Conservation (phyloP, 768 basidiomycete genomes). For the Suillus subluteus region DNA sequence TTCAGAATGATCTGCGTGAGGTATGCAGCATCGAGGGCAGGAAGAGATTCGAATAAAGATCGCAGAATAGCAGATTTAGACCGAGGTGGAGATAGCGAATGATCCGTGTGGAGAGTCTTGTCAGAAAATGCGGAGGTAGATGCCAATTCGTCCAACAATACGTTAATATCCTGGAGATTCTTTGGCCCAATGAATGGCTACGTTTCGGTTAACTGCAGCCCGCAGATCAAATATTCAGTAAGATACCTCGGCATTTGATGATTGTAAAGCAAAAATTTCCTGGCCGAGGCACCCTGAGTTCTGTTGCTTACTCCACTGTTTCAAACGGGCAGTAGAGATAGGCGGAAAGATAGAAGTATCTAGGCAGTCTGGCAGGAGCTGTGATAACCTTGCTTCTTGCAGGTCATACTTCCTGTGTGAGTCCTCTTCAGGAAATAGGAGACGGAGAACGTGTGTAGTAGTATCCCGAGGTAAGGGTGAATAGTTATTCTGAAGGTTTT, state of each 20-base stretch:
- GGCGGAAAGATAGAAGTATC: slow-evolving; percentile 39
- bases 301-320: slow-evolving; percentile 44
- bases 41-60: slow-evolving; percentile 60
- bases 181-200: slow-evolving; percentile 29
- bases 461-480: slow-evolving; percentile 55
- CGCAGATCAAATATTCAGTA: neutral
- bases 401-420: slow-evolving; percentile 68
- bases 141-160: slow-evolving; percentile 76
- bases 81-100: slow-evolving; percentile 37
- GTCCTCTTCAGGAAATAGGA: slow-evolving; percentile 89
- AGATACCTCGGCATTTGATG: slow-evolving; percentile 40
- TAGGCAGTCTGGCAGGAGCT: slow-evolving; percentile 52
- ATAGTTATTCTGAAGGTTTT: slow-evolving; percentile 43
- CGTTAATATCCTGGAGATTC: slow-evolving; percentile 56
- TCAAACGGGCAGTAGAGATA: slow-evolving; percentile 31
- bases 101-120: slow-evolving; percentile 42
- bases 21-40: slow-evolving; percentile 65
- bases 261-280: slow-evolving; percentile 48
- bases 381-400: slow-evolving; percentile 64
- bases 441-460: slow-evolving; percentile 63
- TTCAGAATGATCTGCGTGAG: slow-evolving; percentile 89
- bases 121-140: slow-evolving; percentile 65
- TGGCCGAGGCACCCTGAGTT: slow-evolving; percentile 71
- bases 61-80: slow-evolving; percentile 45
- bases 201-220: slow-evolving; percentile 13